A percentile compares a stretch with the other conserved stretches of the same genome.
Conservation (phyloP, 73 alveolate species). For the Strombidium stylifer region DNA sequence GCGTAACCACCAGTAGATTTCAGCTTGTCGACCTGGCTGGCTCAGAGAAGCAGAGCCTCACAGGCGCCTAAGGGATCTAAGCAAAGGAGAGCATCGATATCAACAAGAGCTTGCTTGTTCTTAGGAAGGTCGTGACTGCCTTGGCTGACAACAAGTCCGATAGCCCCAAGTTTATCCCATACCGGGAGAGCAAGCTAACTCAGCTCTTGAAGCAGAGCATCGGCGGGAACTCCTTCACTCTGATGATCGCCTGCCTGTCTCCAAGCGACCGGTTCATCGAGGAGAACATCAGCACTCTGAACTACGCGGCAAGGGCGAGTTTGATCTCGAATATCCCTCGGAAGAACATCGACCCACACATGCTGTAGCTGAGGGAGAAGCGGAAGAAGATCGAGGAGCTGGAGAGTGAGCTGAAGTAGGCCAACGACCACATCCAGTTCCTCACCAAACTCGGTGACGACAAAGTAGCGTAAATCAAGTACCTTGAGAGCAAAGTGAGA, state of each 20-base stretch:
- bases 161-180: conserved; percentile 31
- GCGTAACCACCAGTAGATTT: conserved; percentile 14
- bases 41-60: conserved; percentile 26
- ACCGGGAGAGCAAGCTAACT: conserved; percentile 54
- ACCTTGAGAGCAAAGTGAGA: background rate
- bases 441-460: conserved; percentile 16
- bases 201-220: conserved; percentile 34
- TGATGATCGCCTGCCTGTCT: conserved; percentile 95
- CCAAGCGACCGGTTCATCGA: conserved; percentile 85
- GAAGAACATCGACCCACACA: conserved; percentile 84
- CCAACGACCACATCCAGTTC: conserved; percentile 38
- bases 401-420: conserved; percentile 27
- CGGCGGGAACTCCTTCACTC: conserved; percentile 70
- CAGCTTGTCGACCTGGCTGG: conserved; percentile 63
- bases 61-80: conserved; percentile 47
- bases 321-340: conserved; percentile 79
- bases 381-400: conserved; percentile 22
- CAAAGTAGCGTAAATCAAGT: conserved; percentile 2
- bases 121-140: conserved; percentile 91
- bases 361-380: conserved; percentile 44
- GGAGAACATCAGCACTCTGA: conserved; percentile 86
- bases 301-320: conserved; percentile 94
- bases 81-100: conserved; percentile 86
- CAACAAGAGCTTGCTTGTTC: conserved; percentile 90
- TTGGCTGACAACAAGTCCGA: conserved; percentile 65